A percentile compares a stretch with the other conserved stretches of the same genome.
Conservation (phyloP, 2,329 filamentous ascomycete species). For the Dryadomyces quercivorus region DNA sequence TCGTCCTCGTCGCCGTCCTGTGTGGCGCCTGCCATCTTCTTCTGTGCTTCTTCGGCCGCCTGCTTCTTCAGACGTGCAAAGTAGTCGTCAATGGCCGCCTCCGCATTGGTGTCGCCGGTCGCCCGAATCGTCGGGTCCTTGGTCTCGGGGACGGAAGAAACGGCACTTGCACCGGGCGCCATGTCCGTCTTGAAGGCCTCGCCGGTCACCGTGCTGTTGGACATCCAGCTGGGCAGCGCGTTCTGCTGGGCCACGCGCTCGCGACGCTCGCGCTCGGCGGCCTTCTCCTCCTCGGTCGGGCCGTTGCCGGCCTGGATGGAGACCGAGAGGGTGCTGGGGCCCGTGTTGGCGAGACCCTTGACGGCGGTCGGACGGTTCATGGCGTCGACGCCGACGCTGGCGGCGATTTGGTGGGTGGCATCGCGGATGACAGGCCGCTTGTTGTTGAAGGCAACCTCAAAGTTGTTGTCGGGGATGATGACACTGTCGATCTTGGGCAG, state of each 20-base stretch:
- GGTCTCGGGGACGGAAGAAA: slow-evolving; percentile 28
- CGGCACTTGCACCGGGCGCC: slow-evolving; percentile 17
- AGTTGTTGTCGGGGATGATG: slow-evolving; percentile 61
- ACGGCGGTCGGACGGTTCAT: slow-evolving; percentile 52
- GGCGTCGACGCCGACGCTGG: slow-evolving; percentile 45
- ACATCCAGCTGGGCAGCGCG: slow-evolving; percentile 59
- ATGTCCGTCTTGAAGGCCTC: slow-evolving; percentile 40
- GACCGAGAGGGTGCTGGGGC: slow-evolving; percentile 56
- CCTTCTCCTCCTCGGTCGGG: slow-evolving; percentile 53
- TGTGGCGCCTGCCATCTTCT: slow-evolving; percentile 28
- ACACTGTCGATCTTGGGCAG: slow-evolving; percentile 67
- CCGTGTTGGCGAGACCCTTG: slow-evolving; percentile 53
- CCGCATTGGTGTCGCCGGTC: slow-evolving; percentile 34
- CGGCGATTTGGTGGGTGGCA: slow-evolving; percentile 51
- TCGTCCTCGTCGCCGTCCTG: slow-evolving; percentile 25
- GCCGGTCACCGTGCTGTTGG: slow-evolving; percentile 55
- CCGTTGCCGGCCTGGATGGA: slow-evolving; percentile 56
- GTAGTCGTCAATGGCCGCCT: slow-evolving; percentile 50
- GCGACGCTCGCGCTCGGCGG: slow-evolving; percentile 50
- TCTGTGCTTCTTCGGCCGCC: slow-evolving; percentile 37
- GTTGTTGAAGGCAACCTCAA: slow-evolving; percentile 53
- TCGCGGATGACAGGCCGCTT: slow-evolving; percentile 54
- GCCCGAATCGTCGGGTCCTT: slow-evolving; percentile 31
- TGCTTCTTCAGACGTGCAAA: slow-evolving; percentile 56
- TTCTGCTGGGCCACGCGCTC: slow-evolving; percentile 57